A percentile compares a stretch with the other conserved stretches of the same genome.
Evolutionary conservation across 169 alveolate genomes (phyloP).

Genomic region (Ichthyophthirius multifiliis): DNA sequence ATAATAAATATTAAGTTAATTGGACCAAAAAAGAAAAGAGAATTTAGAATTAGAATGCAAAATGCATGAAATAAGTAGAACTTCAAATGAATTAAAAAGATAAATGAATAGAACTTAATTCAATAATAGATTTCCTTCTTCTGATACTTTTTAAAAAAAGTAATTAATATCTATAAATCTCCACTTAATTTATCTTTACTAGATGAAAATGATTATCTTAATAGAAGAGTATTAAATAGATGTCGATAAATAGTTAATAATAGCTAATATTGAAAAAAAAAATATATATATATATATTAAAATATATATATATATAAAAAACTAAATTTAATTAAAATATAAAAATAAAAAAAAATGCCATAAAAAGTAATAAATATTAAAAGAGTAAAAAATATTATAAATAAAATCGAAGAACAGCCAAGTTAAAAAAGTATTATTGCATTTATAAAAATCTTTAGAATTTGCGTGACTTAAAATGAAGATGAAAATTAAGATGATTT

Average conservation of each 20-base stretch:
- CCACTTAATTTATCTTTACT: neutral
- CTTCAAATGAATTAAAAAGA: neutral
- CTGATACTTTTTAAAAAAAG: neutral
- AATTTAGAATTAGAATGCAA: neutral
- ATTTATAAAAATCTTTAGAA: neutral
- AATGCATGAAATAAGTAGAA: neutral
- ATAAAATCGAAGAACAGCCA: neutral
- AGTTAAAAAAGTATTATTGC: neutral
- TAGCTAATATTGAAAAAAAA: neutral
- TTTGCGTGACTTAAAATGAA: slow-evolving; percentile 5
- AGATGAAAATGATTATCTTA: slow-evolving; percentile 3
- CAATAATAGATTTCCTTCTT: slow-evolving; percentile 1
- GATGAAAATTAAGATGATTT: neutral
- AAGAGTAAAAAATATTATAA: neutral
- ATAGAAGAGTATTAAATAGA: neutral
- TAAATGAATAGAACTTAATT: neutral
- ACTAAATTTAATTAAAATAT: no score
- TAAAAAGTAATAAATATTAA: neutral
- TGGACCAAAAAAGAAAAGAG: neutral
- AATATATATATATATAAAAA: no score
- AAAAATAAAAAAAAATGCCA: neutral
- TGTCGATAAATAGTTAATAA: slow-evolving; percentile 2
- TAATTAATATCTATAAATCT: neutral
- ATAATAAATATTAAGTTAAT: neutral
- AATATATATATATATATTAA: no score